phyloP scores from a whole-genome alignment of 106 monocot species.

The Vanilla planifolia region DNA sequence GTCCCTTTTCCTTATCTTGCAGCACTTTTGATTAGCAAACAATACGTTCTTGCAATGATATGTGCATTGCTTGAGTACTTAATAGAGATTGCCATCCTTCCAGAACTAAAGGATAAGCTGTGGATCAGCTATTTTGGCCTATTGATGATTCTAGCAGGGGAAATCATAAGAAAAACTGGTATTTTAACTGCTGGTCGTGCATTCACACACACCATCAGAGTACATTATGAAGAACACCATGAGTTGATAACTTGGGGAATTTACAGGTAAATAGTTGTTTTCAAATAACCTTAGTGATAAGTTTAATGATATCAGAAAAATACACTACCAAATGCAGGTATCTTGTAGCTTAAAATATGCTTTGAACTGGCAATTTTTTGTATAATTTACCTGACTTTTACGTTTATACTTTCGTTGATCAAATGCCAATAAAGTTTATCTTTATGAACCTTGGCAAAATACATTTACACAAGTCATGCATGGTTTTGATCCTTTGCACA shows the following conservation, averaged over 20 bases:
- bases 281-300: neutral
- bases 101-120: constrained; percentile 61
- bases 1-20: constrained; percentile 23
- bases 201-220: constrained; percentile 81
- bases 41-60: constrained; percentile 74
- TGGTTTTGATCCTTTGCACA: neutral
- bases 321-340: neutral
- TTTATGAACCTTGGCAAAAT: too few species aligned
- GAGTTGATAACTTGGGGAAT: constrained; percentile 78
- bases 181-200: constrained; percentile 72
- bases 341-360: too few species aligned
- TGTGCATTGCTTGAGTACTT: constrained; percentile 76
- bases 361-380: too few species aligned
- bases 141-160: constrained; percentile 66
- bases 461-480: too few species aligned
- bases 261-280: constrained; percentile 55
- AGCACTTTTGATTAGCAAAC: constrained; percentile 87
- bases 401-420: too few species aligned
- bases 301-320: neutral
- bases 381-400: too few species aligned
- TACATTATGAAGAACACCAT: constrained; percentile 59
- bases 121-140: constrained; percentile 59
- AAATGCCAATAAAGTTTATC: too few species aligned
- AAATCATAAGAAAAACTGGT: constrained; percentile 69
- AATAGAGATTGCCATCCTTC: constrained; percentile 52